A percentile compares a stretch with the other conserved stretches of the same genome.
Conservation (phyloP, 441 rosid genomes). For the Brassica hybrid region DNA sequence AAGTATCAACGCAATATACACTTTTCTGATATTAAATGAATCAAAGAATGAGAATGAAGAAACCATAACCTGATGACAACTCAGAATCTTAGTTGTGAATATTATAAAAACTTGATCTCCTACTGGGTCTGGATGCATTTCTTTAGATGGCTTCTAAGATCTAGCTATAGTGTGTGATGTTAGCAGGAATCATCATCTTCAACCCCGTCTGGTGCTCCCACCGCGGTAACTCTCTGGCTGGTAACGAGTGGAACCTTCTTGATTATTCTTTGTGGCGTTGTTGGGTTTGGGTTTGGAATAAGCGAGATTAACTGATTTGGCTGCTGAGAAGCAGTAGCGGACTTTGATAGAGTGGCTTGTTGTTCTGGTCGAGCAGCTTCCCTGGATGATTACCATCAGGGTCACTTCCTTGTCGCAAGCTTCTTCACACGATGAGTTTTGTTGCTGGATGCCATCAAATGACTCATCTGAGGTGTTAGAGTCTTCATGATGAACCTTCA, state of each 20-base stretch:
- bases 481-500: constrained; percentile 82
- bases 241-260: constrained; percentile 37
- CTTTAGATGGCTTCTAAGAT: constrained; percentile 34
- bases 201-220: constrained; percentile 41
- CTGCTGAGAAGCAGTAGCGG: constrained; percentile 72
- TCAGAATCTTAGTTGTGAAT: constrained; percentile 12
- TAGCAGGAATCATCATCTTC: constrained; percentile 15
- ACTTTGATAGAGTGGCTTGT: constrained; percentile 62
- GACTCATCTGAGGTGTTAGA: constrained; percentile 67
- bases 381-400: constrained; percentile 59
- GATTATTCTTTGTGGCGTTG: constrained; percentile 35
- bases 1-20: constrained; percentile 32
- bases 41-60: constrained; percentile 35
- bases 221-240: constrained; percentile 35
- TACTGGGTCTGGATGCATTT: constrained; percentile 23
- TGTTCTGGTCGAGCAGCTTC: constrained; percentile 70
- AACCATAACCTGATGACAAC: constrained; percentile 26
- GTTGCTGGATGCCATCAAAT: constrained; percentile 74
- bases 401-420: constrained; percentile 77
- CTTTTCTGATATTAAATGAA: constrained; percentile 18
- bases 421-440: constrained; percentile 83
- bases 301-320: constrained; percentile 45
- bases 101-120: constrained; percentile 19
- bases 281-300: constrained; percentile 26
- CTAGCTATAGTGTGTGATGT: constrained; percentile 39